These are phyloP conservation scores for Verticillium nonalfalfae DNA, from an alignment of 2,329 filamentous ascomycete genomes.

Conservation along the genomic window DNA sequence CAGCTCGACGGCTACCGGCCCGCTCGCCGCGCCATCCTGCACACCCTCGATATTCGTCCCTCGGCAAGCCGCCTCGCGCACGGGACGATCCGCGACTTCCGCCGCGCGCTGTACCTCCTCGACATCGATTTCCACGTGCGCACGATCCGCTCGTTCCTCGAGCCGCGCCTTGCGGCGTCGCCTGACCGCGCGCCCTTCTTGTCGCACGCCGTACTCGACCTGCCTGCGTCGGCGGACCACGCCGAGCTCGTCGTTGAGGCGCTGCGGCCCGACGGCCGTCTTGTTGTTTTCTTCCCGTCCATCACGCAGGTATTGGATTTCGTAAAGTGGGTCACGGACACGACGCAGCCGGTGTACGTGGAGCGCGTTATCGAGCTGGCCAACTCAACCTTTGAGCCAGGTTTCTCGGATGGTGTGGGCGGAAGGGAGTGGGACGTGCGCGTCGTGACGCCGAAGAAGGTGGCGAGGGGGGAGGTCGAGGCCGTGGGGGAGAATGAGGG, in stretches of 20 bases:
- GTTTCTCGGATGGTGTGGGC: constrained; percentile 36
- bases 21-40: constrained; percentile 62
- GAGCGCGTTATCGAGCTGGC: constrained; percentile 56
- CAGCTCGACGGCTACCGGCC: constrained; percentile 37
- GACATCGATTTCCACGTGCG: constrained; percentile 71
- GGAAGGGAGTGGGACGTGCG: constrained; percentile 61
- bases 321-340: constrained; percentile 44
- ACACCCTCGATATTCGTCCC: constrained; percentile 62
- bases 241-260: constrained; percentile 43
- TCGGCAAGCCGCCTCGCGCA: constrained; percentile 60
- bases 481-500: neutral
- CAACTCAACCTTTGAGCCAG: constrained; percentile 27
- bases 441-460: constrained; percentile 27
- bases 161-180: constrained; percentile 37
- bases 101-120: constrained; percentile 61
- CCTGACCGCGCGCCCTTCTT: constrained; percentile 52
- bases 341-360: constrained; percentile 45
- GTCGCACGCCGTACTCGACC: constrained; percentile 65
- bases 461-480: constrained; percentile 5
- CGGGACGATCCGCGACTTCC: constrained; percentile 59
- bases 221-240: constrained; percentile 54
- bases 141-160: constrained; percentile 58
- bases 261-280: constrained; percentile 55
- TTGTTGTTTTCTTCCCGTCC: constrained; percentile 69
- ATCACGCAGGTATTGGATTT: constrained; percentile 72